Evolutionary conservation across 805 yeast genomes (phyloP).

Genomic region (Candida sakaeoensis): DNA sequence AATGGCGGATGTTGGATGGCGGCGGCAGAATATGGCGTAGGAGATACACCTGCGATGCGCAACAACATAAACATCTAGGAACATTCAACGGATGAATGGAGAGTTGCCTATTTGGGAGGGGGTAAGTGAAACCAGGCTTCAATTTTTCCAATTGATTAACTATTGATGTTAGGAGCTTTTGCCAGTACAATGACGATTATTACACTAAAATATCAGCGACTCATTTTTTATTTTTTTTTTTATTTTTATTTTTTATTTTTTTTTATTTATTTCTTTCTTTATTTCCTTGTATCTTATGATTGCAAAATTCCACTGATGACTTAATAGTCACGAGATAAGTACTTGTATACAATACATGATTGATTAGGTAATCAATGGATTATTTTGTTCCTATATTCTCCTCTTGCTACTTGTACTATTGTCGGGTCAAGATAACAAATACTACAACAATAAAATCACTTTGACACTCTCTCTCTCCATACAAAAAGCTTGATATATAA

Average conservation of each 20-base stretch:
- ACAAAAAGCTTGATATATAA: not conserved
- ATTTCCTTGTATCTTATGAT: too few relatives aligned
- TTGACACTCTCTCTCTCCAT: too few relatives aligned
- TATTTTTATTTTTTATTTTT: too few relatives aligned
- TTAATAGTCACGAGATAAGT: conserved; percentile 1
- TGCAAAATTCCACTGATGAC: not conserved
- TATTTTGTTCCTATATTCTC: not conserved
- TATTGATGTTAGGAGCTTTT: too few relatives aligned
- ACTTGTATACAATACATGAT: not conserved
- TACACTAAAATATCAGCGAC: not conserved
- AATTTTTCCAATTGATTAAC: too few relatives aligned
- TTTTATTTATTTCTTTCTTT: not conserved
- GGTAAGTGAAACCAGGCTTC: too few relatives aligned
- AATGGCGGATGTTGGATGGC: too few relatives aligned
- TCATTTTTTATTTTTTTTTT: not conserved
- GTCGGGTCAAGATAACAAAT: too few relatives aligned
- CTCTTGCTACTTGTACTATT: too few relatives aligned
- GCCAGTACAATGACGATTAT: too few relatives aligned
- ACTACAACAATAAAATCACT: too few relatives aligned
- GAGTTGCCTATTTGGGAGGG: not conserved
- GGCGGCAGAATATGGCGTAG: not conserved
- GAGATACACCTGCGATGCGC: not conserved
- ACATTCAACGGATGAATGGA: conserved; percentile 5
- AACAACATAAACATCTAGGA: not conserved
- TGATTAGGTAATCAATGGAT: not conserved